phyloP scores from a whole-genome alignment of 1,284 basidiomycete species.

The Moesziomyces globuligerus region DNA sequence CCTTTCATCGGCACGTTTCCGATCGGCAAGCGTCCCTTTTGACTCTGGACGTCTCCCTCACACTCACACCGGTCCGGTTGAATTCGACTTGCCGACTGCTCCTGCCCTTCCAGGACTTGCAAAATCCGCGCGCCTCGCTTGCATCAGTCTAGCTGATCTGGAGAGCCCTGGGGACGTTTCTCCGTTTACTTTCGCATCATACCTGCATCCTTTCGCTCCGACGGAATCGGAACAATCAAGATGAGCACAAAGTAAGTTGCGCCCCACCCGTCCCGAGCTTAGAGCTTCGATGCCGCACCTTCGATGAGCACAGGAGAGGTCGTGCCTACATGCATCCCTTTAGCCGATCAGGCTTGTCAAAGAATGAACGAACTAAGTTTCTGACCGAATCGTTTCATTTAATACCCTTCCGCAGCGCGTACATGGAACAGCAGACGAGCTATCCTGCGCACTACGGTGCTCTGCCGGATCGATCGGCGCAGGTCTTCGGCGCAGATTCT shows the following conservation, averaged over 20 bases:
- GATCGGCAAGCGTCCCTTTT: not conserved
- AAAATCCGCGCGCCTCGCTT: not conserved
- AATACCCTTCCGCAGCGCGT: slow-evolving; percentile 16
- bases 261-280: not conserved
- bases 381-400: not conserved
- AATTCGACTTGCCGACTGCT: too few relatives aligned
- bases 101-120: too few relatives aligned
- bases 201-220: not conserved
- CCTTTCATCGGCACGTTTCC: not conserved
- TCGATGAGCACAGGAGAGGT: not conserved
- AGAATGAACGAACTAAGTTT: not conserved
- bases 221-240: not conserved
- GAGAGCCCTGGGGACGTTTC: too few relatives aligned
- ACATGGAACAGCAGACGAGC: slow-evolving; percentile 39
- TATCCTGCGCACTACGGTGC: slow-evolving; percentile 41
- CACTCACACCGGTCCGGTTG: too few relatives aligned
- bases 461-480: slow-evolving; percentile 33
- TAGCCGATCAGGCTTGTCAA: too few relatives aligned
- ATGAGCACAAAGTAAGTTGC: slow-evolving; percentile 47
- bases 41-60: not conserved
- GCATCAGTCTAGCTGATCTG: too few relatives aligned
- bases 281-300: not conserved
- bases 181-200: not conserved
- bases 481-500: slow-evolving; percentile 34
- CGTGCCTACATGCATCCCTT: not conserved